Evolutionary conservation across 257 asterid species (phyloP).

Genomic region (Cynanchum wilfordii): DNA sequence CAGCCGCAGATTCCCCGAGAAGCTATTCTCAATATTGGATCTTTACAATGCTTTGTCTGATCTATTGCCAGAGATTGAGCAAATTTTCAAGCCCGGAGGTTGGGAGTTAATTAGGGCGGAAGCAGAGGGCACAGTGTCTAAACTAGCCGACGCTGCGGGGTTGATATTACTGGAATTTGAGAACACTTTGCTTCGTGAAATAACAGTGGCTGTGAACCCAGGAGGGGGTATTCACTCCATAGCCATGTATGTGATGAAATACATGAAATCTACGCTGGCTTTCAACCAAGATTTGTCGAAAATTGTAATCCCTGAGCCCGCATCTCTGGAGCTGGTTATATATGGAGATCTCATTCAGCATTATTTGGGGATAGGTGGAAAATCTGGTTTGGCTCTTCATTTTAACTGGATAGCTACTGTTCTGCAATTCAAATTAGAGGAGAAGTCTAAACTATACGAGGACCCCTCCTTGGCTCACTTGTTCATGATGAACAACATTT

Average conservation of each 20-base stretch:
- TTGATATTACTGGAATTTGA: constrained; percentile 80
- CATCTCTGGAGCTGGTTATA: constrained; percentile 42
- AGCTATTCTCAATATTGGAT: constrained; percentile 80
- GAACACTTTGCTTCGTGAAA: constrained; percentile 72
- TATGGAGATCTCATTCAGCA: constrained; percentile 29
- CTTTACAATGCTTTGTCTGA: constrained; percentile 67
- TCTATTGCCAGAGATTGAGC: constrained; percentile 63
- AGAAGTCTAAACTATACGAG: constrained; percentile 65
- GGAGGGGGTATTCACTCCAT: constrained; percentile 88
- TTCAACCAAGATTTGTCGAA: constrained; percentile 56
- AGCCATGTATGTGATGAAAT: constrained; percentile 90
- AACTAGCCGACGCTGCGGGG: constrained; percentile 73
- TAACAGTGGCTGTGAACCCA: constrained; percentile 61
- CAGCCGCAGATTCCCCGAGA: constrained; percentile 73
- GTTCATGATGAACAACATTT: constrained; percentile 89
- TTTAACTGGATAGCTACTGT: constrained; percentile 70
- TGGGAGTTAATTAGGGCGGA: constrained; percentile 56
- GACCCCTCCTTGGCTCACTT: constrained; percentile 68
- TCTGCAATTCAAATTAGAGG: constrained; percentile 74
- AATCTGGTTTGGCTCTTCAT: constrained; percentile 62
- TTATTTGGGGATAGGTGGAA: constrained; percentile 51
- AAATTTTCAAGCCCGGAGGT: constrained; percentile 37
- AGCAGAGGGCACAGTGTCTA: constrained; percentile 63
- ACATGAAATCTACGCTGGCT: constrained; percentile 66
- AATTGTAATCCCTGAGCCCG: constrained; percentile 62